Evolutionary conservation across 2,329 filamentous ascomycete species (phyloP), one percentile per base, ranked within the genome.

Genomic region (Tolypocladium inflatum): DNA sequence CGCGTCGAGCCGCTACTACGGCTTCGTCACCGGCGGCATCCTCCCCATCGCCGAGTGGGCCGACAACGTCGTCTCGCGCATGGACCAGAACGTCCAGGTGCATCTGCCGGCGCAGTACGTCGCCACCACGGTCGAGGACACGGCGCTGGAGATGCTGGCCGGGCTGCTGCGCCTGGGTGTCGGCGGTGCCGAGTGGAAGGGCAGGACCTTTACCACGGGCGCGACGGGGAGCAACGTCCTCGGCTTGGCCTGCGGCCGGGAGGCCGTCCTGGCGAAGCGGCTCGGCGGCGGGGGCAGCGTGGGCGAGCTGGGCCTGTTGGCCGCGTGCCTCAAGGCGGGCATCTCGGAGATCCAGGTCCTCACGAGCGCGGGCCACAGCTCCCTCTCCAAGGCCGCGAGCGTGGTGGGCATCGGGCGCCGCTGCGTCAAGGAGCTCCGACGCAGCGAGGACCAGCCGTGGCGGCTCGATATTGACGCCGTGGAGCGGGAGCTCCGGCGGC

Each of bases 21-120:
- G 91, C 59, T 96, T 97, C 70, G 88, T 97, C 7, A 96, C 87
- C 0, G 93, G 93, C 51, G 89, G 90, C 17, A 78, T 81, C 9
- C 89, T 92, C 0, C 90, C 91, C 7, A 84, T 91, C 30, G 91
- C 91, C 38, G 81, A 88, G 64, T 82, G 90, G 57, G 92, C 91
- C 1, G 93, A 97, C 70, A 88, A 91, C 62, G 74, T 96, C n/a
- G 91, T 93, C 60, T 86, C 86, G 6, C 81, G 83, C 10, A 82
- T 87, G 60, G 92, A 97, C 69, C 90, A 96, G 69, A 96, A 92
- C 70, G 86, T 91, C 5, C 82, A 87, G 59, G 89, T 96, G 1
- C 91, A 97, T 70, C 77, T 96, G 1, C 87, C 90, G 0, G 76
- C 78, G 23, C 89, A 96, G 70, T 88, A 85, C 0, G 80, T 92